Conservation (phyloP, 139 green algal species). For the Parachlorella kessleri region DNA sequence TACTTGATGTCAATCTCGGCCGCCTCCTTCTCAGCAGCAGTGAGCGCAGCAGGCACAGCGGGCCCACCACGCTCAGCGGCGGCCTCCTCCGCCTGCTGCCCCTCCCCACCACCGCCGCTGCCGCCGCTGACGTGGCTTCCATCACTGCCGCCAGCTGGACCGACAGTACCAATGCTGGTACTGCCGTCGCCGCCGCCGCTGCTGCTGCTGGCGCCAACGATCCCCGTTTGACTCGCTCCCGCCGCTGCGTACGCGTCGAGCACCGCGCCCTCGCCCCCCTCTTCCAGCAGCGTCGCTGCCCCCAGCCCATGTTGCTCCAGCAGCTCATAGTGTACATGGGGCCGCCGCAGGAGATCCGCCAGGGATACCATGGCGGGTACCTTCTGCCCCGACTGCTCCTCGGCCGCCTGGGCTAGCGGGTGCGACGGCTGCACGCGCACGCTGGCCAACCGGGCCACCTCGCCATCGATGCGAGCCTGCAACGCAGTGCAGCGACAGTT, state of each 20-base stretch:
- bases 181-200: neutral
- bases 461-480: slow-evolving; percentile 67
- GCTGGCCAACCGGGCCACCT: slow-evolving; percentile 70
- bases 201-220: neutral
- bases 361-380: slow-evolving; percentile 57
- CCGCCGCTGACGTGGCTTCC: neutral
- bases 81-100: neutral
- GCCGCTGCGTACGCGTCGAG: neutral
- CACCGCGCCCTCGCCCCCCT: neutral
- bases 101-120: neutral
- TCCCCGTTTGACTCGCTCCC: neutral
- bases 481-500: too few relatives aligned
- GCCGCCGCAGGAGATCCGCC: slow-evolving; percentile 86
- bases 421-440: slow-evolving; percentile 51
- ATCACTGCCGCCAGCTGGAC: neutral
- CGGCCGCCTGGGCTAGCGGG: slow-evolving; percentile 49
- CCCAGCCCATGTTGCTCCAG: slow-evolving; percentile 64
- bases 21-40: slow-evolving; percentile 71
- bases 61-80: too few relatives aligned
- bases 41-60: slow-evolving; percentile 18
- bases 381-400: slow-evolving; percentile 60
- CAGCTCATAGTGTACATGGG: slow-evolving; percentile 86
- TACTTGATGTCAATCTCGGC: slow-evolving; percentile 99
- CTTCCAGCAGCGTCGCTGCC: neutral
- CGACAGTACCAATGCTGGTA: neutral